Percentiles rank a stretch among this genome's conserved stretches.
Evolutionary conservation across 192 early-diverging fungal genomes (phyloP).

Genomic region (Linnemannia hyalina): DNA sequence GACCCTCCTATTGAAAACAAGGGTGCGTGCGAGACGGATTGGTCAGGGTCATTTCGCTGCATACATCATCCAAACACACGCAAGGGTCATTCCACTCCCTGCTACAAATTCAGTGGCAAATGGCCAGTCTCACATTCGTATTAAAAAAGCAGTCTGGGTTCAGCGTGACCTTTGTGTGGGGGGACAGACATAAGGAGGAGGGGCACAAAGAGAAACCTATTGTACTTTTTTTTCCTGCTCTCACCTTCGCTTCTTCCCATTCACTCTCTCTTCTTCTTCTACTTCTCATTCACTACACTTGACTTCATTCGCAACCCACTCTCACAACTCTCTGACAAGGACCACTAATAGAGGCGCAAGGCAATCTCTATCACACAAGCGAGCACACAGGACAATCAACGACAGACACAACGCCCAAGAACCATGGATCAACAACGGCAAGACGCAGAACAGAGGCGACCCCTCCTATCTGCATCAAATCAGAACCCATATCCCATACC

Average conservation of each 20-base stretch:
- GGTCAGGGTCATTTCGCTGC: neutral
- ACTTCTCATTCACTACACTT: too few relatives aligned
- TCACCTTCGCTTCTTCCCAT: neutral
- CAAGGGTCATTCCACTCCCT: neutral
- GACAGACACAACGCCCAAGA: neutral
- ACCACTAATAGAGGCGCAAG: neutral
- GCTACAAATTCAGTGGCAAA: neutral
- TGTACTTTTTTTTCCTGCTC: neutral
- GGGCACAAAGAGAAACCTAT: neutral
- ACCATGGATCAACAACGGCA: neutral
- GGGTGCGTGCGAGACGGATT: neutral
- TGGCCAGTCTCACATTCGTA: neutral
- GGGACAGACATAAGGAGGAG: neutral
- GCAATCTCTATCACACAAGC: neutral
- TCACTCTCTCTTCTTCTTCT: neutral
- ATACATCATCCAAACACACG: neutral
- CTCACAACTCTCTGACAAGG: neutral
- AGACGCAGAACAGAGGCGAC: neutral
- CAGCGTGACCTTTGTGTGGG: neutral
- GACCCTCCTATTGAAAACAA: neutral
- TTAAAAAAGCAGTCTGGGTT: neutral
- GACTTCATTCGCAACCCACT: neutral
- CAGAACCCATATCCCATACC: neutral
- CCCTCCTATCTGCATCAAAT: slow-evolving; percentile 4
- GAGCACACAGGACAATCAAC: neutral